These are phyloP conservation scores for Lachnellula hyalina DNA, from an alignment of 2,329 filamentous ascomycete species.

Conservation along the genomic window DNA sequence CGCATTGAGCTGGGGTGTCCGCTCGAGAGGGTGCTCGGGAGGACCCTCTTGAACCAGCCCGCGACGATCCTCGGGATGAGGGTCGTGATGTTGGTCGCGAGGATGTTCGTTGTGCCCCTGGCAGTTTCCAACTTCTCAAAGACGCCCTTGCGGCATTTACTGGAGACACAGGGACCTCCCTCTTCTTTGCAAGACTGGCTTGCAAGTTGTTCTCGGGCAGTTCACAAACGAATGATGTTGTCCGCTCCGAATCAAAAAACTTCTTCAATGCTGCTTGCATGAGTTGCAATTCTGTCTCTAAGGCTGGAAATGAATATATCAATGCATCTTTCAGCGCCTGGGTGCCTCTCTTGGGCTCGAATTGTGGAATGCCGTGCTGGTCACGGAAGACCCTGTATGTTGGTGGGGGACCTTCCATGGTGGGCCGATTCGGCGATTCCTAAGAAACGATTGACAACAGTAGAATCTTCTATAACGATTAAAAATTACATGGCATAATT, in stretches of 20 bases:
- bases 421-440: background rate
- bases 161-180: constrained; percentile 4
- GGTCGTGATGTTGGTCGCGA: background rate
- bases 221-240: constrained; percentile 14
- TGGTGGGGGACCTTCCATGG: constrained; percentile 9
- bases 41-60: constrained; percentile 4
- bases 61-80: constrained; percentile 4
- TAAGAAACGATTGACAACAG: background rate
- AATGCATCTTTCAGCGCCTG: constrained; percentile 18
- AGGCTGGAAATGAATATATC: constrained; percentile 13
- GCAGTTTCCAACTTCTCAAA: constrained; percentile 12
- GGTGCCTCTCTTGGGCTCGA: constrained; percentile 17
- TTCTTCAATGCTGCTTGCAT: constrained; percentile 20
- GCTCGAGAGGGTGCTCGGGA: background rate
- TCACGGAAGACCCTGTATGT: constrained; percentile 17
- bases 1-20: background rate
- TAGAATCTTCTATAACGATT: background rate
- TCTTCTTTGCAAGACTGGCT: constrained; percentile 12
- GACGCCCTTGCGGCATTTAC: constrained; percentile 5
- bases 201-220: constrained; percentile 17
- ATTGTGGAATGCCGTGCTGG: constrained; percentile 19
- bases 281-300: constrained; percentile 17
- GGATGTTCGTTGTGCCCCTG: background rate
- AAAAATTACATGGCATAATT: background rate
- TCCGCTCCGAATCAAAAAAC: constrained; percentile 17